A percentile compares a stretch with the other conserved stretches of the same genome.
phyloP scores from a whole-genome alignment of 2,329 filamentous ascomycete species.

The Beauveria bassiana region DNA sequence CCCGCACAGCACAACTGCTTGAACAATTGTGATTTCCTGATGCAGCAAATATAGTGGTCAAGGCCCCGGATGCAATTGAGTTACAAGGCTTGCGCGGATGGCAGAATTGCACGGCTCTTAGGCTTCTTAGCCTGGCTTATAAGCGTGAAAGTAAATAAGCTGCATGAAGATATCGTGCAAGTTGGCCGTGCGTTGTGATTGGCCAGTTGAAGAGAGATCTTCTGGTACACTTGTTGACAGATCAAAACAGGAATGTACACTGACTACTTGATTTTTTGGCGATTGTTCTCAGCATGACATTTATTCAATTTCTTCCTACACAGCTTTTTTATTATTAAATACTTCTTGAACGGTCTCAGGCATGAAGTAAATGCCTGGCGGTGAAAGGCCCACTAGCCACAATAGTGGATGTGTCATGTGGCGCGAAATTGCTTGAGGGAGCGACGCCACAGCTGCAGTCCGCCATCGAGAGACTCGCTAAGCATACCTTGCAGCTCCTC shows the following conservation, averaged over 20 bases:
- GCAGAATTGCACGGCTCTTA: neutral
- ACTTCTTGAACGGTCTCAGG: neutral
- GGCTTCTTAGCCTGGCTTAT: neutral
- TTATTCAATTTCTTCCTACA: too few species aligned
- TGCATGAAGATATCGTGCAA: too few species aligned
- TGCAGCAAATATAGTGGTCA: neutral
- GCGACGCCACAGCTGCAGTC: slow-evolving; percentile 5
- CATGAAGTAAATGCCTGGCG: neutral
- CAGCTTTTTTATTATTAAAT: neutral
- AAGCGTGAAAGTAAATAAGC: too few species aligned
- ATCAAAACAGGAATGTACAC: too few species aligned
- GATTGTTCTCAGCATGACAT: too few species aligned
- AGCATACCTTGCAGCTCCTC: neutral
- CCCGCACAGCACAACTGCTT: neutral
- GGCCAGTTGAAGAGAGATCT: neutral
- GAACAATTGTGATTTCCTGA: neutral
- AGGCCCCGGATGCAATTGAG: neutral
- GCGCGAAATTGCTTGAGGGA: neutral
- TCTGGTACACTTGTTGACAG: too few species aligned
- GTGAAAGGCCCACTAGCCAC: neutral
- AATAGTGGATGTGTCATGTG: slow-evolving; percentile 8
- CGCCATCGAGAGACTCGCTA: neutral
- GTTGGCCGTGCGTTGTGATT: neutral
- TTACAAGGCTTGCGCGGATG: neutral
- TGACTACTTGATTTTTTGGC: too few species aligned